These are phyloP conservation scores for Rhodotorula mucilaginosa DNA, from an alignment of 1,284 basidiomycete genomes.

Conservation along the genomic window DNA sequence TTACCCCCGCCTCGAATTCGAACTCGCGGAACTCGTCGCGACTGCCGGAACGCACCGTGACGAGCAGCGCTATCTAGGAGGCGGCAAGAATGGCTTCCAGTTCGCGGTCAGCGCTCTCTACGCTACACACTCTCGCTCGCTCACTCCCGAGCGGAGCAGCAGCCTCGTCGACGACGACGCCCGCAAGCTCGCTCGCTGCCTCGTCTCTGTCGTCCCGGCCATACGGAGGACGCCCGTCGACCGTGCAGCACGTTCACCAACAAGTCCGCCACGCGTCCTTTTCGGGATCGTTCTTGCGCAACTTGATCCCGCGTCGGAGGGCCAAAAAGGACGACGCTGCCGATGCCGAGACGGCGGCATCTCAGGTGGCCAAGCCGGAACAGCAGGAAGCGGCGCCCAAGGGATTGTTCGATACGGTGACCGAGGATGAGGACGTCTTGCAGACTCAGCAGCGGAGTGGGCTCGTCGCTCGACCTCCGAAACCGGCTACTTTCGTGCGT, in stretches of 20 bases:
- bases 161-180: neutral
- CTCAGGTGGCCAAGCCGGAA: neutral
- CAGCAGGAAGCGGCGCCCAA: constrained; percentile 9
- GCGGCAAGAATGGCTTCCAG: constrained; percentile 4
- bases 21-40: too few species aligned
- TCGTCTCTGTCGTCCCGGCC: neutral
- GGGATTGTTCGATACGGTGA: constrained; percentile 26
- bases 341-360: neutral
- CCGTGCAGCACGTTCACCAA: neutral
- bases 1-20: too few species aligned
- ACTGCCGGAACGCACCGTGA: too few species aligned
- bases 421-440: constrained; percentile 25
- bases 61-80: too few species aligned
- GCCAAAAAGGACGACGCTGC: neutral
- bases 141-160: neutral
- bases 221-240: neutral
- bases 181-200: constrained; percentile 3
- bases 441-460: constrained; percentile 6
- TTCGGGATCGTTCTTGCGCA: constrained; percentile 20
- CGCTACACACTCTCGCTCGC: constrained; percentile 13
- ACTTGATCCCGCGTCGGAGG: constrained; percentile 14
- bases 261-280: constrained; percentile 25
- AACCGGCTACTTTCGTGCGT: constrained; percentile 28
- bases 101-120: neutral
- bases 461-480: neutral